A percentile compares a stretch with the other conserved stretches of the same genome.
phyloP scores from a whole-genome alignment of 257 asterid genomes.

The Plantago elongata region DNA sequence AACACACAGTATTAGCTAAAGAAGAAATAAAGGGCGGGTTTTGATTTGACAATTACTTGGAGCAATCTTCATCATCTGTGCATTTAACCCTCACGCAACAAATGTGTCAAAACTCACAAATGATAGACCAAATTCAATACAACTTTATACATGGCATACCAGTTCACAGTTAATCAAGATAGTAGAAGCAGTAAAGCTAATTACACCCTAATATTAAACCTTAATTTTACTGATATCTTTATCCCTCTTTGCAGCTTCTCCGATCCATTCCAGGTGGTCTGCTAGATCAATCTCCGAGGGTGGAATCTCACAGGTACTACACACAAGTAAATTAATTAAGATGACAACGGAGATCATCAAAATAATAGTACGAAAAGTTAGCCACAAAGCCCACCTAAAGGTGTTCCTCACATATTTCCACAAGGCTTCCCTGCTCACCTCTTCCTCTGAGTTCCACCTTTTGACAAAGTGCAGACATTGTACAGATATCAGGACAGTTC shows the following conservation, averaged over 20 bases:
- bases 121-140: too few species aligned
- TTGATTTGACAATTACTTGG: too few species aligned
- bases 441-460: constrained; percentile 23
- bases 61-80: too few species aligned
- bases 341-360: neutral
- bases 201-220: constrained; percentile 27
- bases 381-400: constrained; percentile 30
- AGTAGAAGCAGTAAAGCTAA: neutral
- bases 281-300: constrained; percentile 55
- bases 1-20: too few species aligned
- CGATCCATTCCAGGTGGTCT: constrained; percentile 45
- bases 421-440: constrained; percentile 30
- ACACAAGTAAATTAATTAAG: constrained; percentile 21
- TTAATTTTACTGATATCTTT: constrained; percentile 46
- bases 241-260: constrained; percentile 47
- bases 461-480: constrained; percentile 53
- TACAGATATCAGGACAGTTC: constrained; percentile 40
- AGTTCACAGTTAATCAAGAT: neutral
- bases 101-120: too few species aligned
- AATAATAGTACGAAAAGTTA: constrained; percentile 2
- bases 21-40: too few species aligned
- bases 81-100: too few species aligned
- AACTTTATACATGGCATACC: too few species aligned
- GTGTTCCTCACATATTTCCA: constrained; percentile 45
- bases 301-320: constrained; percentile 50